Base-by-base conservation (phyloP, 2,329 filamentous ascomycete genomes). In the Geosmithia flava region DNA sequence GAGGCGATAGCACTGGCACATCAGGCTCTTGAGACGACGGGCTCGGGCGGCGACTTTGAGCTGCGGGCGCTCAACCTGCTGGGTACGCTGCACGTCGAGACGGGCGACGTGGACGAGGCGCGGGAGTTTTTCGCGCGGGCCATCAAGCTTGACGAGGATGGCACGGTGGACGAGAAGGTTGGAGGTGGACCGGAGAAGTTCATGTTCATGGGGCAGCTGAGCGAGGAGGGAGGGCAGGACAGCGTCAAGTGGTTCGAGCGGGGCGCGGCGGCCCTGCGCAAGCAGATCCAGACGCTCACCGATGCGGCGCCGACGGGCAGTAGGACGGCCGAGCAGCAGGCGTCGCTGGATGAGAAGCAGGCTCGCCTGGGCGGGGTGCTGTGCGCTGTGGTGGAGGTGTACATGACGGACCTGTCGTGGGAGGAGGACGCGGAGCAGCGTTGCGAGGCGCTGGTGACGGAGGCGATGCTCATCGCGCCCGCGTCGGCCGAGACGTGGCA, bases 391-490 rank as follows among this genome's bases (percentile, higher is more conserved):
- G 83, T 87, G 7, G 93, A 98, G 69, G 88, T 98, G 46, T 98
- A 96, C 72, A 98, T 98, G 93, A 98, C 93, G 11, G 93, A 98
- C 69, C 69, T 97, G 57, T 93, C 86, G 58, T 93, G 78, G 87
- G 90, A 96, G 66, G 80, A 82, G 47, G 89, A 96, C 60, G 93
- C 91, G 5, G 93, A 98, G 69, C 71, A 78, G 54, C 79, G 83
- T 55, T 98, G 94, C 70, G 91, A 98, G 67, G 71, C 79, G 5
- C 80, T 95, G 50, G 80, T 97, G 53, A 95, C 90, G 6, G 89
- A 98, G 69, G 93, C 93, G 23, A 82, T 93, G 49, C 71, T 95
- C 57, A 79, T 94, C 52, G 86, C 86, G 50, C 89, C 91, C 3
- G 77, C 83, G 48, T 83, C 80, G 48, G 78, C 90, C 3, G 91